Conservation (phyloP, 306 rosid species). For the Castanopsis chinensis region DNA sequence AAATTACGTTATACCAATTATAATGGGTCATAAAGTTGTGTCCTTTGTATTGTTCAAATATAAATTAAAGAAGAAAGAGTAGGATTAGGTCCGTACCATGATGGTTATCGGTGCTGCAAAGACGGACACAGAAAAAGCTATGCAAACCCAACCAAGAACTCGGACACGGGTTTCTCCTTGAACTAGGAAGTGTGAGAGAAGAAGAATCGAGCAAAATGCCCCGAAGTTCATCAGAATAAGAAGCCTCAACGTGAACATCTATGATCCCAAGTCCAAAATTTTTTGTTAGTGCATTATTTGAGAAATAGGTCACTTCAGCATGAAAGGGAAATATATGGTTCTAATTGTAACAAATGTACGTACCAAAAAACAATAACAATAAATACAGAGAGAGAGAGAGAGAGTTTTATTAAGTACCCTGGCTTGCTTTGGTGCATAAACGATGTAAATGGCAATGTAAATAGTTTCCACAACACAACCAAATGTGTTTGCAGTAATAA, state of each 20-base stretch:
- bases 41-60: not conserved
- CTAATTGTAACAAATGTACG: no score
- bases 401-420: constrained; percentile 37
- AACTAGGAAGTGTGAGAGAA: constrained; percentile 61
- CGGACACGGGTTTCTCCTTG: constrained; percentile 47
- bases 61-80: not conserved
- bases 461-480: constrained; percentile 78
- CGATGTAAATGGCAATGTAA: constrained; percentile 63
- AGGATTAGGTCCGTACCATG: constrained; percentile 43
- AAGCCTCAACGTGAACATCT: constrained; percentile 69
- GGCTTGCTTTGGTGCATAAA: constrained; percentile 65
- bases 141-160: constrained; percentile 88
- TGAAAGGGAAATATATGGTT: no score
- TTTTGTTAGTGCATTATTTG: not conserved
- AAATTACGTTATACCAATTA: no score
- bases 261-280: constrained; percentile 12
- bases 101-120: constrained; percentile 88
- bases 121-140: constrained; percentile 69
- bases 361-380: not conserved
- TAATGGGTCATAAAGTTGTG: no score
- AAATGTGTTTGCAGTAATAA: constrained; percentile 69
- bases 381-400: not conserved
- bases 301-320: not conserved
- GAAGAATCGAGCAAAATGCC: constrained; percentile 63
- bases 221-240: constrained; percentile 60